A percentile compares a stretch with the other conserved stretches of the same genome.
Conservation (phyloP, 1,284 basidiomycete species). For the Marasmius tenuissimus region DNA sequence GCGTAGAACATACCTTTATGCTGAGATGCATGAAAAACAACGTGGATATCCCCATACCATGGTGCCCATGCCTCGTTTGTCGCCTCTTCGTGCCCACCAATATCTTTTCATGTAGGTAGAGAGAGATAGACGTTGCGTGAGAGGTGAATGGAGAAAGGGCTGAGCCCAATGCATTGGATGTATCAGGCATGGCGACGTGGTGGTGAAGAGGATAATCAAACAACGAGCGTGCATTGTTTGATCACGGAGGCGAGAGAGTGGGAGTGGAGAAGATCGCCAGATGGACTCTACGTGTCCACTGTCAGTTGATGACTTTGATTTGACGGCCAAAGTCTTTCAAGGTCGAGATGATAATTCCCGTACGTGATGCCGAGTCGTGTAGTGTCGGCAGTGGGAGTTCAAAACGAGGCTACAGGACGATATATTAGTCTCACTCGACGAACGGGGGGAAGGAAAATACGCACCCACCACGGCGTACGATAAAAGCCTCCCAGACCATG, state of each 20-base stretch:
- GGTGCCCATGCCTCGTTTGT: slow-evolving; percentile 75
- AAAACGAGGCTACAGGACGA: no score
- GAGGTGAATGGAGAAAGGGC: slow-evolving; percentile 68
- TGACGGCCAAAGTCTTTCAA: no score
- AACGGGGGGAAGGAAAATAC: no score
- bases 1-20: slow-evolving; percentile 67
- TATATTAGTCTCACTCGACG: no score
- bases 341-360: no score
- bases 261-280: no score
- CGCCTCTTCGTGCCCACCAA: slow-evolving; percentile 91
- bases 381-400: no score
- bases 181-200: background rate
- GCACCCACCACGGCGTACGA: slow-evolving; percentile 91
- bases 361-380: no score
- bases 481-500: slow-evolving; percentile 88
- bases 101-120: slow-evolving; percentile 92
- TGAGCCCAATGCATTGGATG: slow-evolving; percentile 44
- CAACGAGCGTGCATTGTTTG: no score
- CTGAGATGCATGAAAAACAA: slow-evolving; percentile 92
- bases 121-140: slow-evolving; percentile 98
- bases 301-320: no score
- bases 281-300: no score
- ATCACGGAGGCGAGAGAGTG: no score
- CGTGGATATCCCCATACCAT: slow-evolving; percentile 97
- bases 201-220: background rate